Evolutionary conservation across 139 green algal genomes (phyloP).

Genomic region (Closterium sp.): DNA sequence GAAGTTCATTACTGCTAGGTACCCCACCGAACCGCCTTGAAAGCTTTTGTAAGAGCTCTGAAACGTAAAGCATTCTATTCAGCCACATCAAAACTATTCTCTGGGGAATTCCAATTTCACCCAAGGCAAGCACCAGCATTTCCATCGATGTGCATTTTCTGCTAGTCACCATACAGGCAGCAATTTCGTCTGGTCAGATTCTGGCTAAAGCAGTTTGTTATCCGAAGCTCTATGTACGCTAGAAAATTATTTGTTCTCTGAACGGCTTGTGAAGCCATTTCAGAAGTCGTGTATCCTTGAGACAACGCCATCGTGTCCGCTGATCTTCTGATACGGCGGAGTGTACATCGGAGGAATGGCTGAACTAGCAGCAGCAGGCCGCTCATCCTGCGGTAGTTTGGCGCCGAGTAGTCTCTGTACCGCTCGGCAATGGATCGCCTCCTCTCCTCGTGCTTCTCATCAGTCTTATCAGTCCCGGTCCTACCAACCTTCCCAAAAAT

Average conservation of each 20-base stretch:
- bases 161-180: too few relatives aligned
- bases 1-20: too few relatives aligned
- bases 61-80: not conserved
- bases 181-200: not conserved
- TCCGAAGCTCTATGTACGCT: not conserved
- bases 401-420: not conserved
- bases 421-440: not conserved
- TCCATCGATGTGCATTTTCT: too few relatives aligned
- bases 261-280: not conserved
- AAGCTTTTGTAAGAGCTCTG: not conserved
- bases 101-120: too few relatives aligned
- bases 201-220: not conserved
- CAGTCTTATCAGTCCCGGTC: not conserved
- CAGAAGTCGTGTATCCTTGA: not conserved
- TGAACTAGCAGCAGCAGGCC: not conserved
- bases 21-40: not conserved
- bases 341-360: not conserved
- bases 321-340: not conserved
- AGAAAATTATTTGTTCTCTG: not conserved
- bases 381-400: not conserved
- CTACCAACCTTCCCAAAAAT: not conserved
- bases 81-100: not conserved
- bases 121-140: too few relatives aligned
- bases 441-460: not conserved
- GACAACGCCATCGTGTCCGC: not conserved